phyloP scores from a whole-genome alignment of 441 rosid genomes.

The Capsella rubella region DNA sequence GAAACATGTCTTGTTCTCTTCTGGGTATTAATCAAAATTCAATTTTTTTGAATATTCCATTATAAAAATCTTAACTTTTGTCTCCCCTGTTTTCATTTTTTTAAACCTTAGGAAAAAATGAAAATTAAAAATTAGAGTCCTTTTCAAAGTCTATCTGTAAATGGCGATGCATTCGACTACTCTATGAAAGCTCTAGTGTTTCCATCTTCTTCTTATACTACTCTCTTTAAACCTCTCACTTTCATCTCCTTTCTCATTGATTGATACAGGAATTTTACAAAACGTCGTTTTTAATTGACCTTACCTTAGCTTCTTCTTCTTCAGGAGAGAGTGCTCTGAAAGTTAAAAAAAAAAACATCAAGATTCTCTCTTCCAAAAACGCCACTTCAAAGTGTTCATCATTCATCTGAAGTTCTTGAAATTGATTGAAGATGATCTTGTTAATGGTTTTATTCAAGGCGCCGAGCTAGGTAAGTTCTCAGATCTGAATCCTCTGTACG shows the following conservation, averaged over 20 bases:
- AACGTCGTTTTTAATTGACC: slow-evolving; percentile 43
- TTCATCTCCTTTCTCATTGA: slow-evolving; percentile 43
- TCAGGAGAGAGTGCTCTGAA: slow-evolving; percentile 20
- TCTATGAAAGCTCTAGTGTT: slow-evolving; percentile 44
- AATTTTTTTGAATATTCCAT: slow-evolving; percentile 24
- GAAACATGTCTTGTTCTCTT: slow-evolving; percentile 25
- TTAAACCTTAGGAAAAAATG: slow-evolving; percentile 16
- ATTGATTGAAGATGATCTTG: slow-evolving; percentile 44
- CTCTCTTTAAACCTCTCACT: slow-evolving; percentile 37
- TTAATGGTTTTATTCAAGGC: slow-evolving; percentile 41
- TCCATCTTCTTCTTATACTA: slow-evolving; percentile 35
- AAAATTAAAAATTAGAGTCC: slow-evolving; percentile 41
- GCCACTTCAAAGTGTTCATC: slow-evolving; percentile 40
- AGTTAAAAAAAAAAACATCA: background rate
- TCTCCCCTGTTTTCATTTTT: slow-evolving; percentile 40
- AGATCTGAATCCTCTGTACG: slow-evolving; percentile 67
- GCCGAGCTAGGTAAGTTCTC: slow-evolving; percentile 66
- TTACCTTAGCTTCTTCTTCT: slow-evolving; percentile 46
- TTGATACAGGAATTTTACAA: slow-evolving; percentile 34
- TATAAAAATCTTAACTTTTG: slow-evolving; percentile 43
- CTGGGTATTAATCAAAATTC: slow-evolving; percentile 31
- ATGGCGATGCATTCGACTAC: slow-evolving; percentile 49
- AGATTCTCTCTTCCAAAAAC: slow-evolving; percentile 42
- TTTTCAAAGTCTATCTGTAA: slow-evolving; percentile 54
- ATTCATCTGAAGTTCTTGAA: slow-evolving; percentile 42